Conservation (phyloP, 2,329 filamentous ascomycete genomes). For the Alternaria gansuensis region DNA sequence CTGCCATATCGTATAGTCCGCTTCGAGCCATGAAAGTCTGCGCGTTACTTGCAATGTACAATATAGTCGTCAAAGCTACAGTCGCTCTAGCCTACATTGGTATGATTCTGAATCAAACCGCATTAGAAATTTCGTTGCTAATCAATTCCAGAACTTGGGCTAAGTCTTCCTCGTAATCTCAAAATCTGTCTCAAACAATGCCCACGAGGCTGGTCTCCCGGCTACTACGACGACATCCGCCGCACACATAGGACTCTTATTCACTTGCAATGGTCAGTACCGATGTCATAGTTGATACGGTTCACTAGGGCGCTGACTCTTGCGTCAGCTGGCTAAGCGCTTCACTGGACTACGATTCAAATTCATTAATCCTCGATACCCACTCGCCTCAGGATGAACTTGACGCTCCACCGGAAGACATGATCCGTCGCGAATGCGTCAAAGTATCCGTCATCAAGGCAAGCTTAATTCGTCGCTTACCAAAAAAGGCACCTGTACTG, state of each 20-base stretch:
- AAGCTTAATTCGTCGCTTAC: constrained; percentile 23
- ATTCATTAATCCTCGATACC: not conserved
- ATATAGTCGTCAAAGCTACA: constrained; percentile 29
- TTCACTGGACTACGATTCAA: constrained; percentile 24
- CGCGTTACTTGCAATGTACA: constrained; percentile 33
- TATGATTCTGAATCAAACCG: constrained; percentile 5
- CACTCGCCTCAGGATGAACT: constrained; percentile 12
- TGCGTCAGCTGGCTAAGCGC: constrained; percentile 28
- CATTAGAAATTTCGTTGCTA: not conserved
- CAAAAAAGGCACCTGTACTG: constrained; percentile 8
- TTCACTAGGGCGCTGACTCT: not conserved
- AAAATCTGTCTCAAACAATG: constrained; percentile 10
- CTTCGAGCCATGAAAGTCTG: constrained; percentile 34
- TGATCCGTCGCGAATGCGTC: constrained; percentile 27
- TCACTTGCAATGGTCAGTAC: constrained; percentile 22
- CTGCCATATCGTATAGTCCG: constrained; percentile 27
- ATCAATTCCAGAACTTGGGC: constrained; percentile 24
- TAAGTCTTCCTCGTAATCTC: constrained; percentile 23
- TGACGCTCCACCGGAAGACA: constrained; percentile 11
- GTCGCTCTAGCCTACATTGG: constrained; percentile 33
- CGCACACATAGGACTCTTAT: constrained; percentile 29
- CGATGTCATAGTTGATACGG: not conserved
- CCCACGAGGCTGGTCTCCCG: not conserved
- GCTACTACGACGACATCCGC: constrained; percentile 21
- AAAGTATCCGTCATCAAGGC: constrained; percentile 35